Evolutionary conservation across 257 asterid genomes (phyloP).

Genomic region (Verbena officinalis): DNA sequence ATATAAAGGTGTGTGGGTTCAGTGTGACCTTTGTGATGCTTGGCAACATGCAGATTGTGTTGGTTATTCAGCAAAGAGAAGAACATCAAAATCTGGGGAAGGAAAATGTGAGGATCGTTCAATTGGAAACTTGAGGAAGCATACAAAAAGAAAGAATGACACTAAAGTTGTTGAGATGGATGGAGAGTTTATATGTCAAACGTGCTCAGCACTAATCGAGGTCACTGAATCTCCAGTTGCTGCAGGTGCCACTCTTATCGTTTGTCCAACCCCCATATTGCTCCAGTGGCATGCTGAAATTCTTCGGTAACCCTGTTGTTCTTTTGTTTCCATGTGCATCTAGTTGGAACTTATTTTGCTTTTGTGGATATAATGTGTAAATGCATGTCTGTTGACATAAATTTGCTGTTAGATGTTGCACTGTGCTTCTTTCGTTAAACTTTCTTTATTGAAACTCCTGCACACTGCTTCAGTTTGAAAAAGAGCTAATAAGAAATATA

Average conservation of each 20-base stretch:
- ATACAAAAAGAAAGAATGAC: conserved; percentile 45
- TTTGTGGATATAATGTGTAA: neutral
- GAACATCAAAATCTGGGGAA: conserved; percentile 38
- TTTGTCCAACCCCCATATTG: conserved; percentile 97
- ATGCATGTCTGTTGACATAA: conserved; percentile 3
- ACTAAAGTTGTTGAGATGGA: conserved; percentile 61
- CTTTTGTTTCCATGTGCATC: conserved; percentile 32
- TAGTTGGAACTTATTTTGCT: conserved; percentile 12
- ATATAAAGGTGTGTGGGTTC: conserved; percentile 91
- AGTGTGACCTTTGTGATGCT: conserved; percentile 95
- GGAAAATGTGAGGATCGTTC: conserved; percentile 29
- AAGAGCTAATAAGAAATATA: conserved; percentile 8
- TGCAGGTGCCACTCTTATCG: conserved; percentile 95
- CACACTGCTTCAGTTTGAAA: neutral
- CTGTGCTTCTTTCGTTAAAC: neutral
- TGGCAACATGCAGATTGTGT: conserved; percentile 99
- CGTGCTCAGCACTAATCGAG: conserved; percentile 81
- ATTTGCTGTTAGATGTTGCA: conserved; percentile 16
- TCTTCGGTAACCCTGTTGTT: conserved; percentile 69
- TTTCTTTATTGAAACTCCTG: neutral
- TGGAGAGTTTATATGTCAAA: conserved; percentile 64
- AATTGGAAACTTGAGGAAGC: conserved; percentile 42
- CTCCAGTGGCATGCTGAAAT: conserved; percentile 98
- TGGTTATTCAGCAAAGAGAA: conserved; percentile 71
- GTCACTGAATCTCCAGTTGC: conserved; percentile 83